Percentiles rank a stretch among this genome's conserved stretches.
phyloP scores from a whole-genome alignment of 2,329 filamentous ascomycete genomes.

The Colletotrichum cuscutae region DNA sequence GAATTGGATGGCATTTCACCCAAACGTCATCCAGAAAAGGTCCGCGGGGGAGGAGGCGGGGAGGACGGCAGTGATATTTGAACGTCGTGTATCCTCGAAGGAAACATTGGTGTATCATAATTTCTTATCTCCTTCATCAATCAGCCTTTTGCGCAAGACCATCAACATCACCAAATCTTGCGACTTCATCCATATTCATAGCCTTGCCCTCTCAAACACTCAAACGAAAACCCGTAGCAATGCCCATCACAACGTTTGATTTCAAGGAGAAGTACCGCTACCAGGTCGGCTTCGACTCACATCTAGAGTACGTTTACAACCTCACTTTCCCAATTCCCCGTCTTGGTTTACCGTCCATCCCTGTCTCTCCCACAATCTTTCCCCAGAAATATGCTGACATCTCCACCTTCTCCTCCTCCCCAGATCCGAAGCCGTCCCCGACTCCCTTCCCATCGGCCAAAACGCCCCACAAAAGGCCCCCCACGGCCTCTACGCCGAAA shows the following conservation, averaged over 20 bases:
- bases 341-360: background rate
- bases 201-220: too few species aligned
- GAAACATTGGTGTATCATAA: background rate
- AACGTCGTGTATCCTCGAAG: background rate
- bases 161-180: background rate
- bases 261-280: constrained; percentile 74
- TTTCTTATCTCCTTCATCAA: background rate
- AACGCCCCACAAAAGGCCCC: constrained; percentile 87
- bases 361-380: background rate
- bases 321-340: background rate
- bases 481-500: constrained; percentile 84
- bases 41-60: background rate
- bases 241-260: constrained; percentile 62
- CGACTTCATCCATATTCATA: background rate
- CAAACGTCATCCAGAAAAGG: constrained; percentile 21
- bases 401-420: background rate
- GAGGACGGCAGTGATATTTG: background rate
- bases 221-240: constrained; percentile 39
- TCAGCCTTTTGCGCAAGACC: background rate
- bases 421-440: constrained; percentile 80
- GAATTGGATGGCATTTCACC: background rate
- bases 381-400: background rate
- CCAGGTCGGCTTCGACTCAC: constrained; percentile 80
- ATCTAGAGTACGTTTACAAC: constrained; percentile 74
- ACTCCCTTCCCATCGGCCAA: constrained; percentile 77